Evolutionary conservation across 2,329 filamentous ascomycete species (phyloP), one percentile per base, ranked within the genome.

Genomic region (Fusarium subtropicale): DNA sequence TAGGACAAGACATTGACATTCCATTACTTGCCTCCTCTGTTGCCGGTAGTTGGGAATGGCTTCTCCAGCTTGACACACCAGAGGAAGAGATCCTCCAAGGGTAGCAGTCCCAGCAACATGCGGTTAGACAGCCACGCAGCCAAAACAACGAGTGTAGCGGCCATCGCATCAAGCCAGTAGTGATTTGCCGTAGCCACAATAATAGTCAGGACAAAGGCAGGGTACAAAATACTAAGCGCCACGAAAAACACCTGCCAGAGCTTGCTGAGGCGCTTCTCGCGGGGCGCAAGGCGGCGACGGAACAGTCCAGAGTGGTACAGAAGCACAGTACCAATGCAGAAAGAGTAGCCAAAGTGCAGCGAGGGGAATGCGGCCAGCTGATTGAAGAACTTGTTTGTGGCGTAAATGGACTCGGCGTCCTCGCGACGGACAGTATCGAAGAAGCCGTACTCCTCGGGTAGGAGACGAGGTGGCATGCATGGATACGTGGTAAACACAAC

Each of bases 91-190:
- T 92, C 90, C 75, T 92, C 90, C 10, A 92, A 57, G 0, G 85
- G 85, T 33, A 91, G 72, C 63, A 92, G 76, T 63, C 89, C 90
- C 61, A 91, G 75, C 55, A 92, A 72, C 16, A 81, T 75, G 18
- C 81, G 77, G 69, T 86, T 86, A 62, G 79, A 81, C 55, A 79
- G 68, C 85, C 88, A 92, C 0, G 88, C 88, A 12, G 90, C 67
- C 1, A 82, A 81, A 47, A 89, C 90, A 4, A 92, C 88, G 20
- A 86, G 71, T 1, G 86, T 84, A 0, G 90, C 89, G 2, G 88
- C 90, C 22, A 90, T 81, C 0, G 90, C 89, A 76, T 92, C 90
- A 7, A 92, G 82, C 47, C 91, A 85, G 75, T 91, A 85, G 71
- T 85, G 88, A 71, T 90, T 90, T 34, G 87, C 88, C 1, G 87